A percentile compares a stretch with the other conserved stretches of the same genome.
These are phyloP conservation scores for Tylopilus felleus DNA, from an alignment of 768 basidiomycete genomes.

Conservation along the genomic window DNA sequence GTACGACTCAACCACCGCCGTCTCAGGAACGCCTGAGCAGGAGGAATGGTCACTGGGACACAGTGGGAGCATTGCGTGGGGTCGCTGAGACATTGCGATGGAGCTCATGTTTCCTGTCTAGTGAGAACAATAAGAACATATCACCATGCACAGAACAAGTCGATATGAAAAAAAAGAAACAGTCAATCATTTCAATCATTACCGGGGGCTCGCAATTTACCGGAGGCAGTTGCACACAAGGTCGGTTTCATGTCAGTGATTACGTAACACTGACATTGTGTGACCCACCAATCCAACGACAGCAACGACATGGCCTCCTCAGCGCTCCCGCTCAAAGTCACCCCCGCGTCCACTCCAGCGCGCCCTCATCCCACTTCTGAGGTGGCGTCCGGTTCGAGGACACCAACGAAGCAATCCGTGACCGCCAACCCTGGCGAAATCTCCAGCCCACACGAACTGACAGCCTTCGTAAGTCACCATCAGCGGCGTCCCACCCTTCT, in stretches of 20 bases:
- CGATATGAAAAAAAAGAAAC: background rate
- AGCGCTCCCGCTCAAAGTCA: slow-evolving; percentile 65
- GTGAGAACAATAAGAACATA: slow-evolving; percentile 5
- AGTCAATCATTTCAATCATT: background rate
- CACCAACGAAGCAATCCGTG: slow-evolving; percentile 46
- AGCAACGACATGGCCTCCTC: slow-evolving; percentile 30
- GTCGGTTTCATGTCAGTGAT: slow-evolving; percentile 7
- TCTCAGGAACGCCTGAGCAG: background rate
- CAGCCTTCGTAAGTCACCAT: slow-evolving; percentile 74
- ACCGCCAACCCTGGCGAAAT: slow-evolving; percentile 55
- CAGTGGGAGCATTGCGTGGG: background rate
- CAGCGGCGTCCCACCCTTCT: slow-evolving; percentile 2
- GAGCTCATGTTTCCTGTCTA: background rate
- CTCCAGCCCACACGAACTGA: slow-evolving; percentile 90
- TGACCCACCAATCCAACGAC: background rate
- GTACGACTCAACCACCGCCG: background rate
- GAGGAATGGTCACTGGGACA: no score
- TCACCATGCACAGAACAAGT: background rate
- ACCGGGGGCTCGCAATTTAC: background rate
- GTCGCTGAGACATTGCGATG: background rate
- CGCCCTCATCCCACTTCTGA: slow-evolving; percentile 31
- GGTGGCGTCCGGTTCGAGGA: slow-evolving; percentile 27
- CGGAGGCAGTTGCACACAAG: slow-evolving; percentile 6
- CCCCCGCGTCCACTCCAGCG: slow-evolving; percentile 52
- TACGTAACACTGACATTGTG: slow-evolving; percentile 10